Evolutionary conservation across 1,139 yeast species (phyloP).

Genomic region (Kodamaea sp.): DNA sequence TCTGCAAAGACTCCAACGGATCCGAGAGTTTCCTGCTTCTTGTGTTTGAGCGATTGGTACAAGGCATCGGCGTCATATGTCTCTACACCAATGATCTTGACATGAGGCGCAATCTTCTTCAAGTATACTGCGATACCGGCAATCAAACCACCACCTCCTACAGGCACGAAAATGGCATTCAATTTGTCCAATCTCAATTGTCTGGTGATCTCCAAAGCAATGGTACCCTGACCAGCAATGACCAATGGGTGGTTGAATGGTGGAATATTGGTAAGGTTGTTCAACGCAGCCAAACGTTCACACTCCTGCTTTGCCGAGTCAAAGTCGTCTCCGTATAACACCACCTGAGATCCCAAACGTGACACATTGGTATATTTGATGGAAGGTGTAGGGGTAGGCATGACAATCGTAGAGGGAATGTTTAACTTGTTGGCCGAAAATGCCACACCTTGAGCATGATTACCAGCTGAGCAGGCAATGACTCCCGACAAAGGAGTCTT

Average conservation of each 20-base stretch:
- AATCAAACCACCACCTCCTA: slow-evolving; percentile 97
- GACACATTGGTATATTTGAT: slow-evolving; percentile 90
- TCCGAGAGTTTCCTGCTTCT: slow-evolving; percentile 56
- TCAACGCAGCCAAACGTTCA: slow-evolving; percentile 61
- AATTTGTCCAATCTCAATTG: slow-evolving; percentile 79
- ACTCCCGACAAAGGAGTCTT: slow-evolving; percentile 80
- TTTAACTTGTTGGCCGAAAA: slow-evolving; percentile 80
- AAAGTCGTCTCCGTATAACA: slow-evolving; percentile 88
- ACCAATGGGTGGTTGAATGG: slow-evolving; percentile 98
- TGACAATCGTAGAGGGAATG: slow-evolving; percentile 93
- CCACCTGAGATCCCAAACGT: slow-evolving; percentile 91
- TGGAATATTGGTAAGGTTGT: slow-evolving; percentile 85
- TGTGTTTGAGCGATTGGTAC: slow-evolving; percentile 64
- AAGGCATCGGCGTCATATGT: slow-evolving; percentile 94
- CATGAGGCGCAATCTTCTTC: slow-evolving; percentile 96
- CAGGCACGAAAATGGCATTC: slow-evolving; percentile 86
- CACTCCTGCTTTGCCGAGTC: slow-evolving; percentile 93
- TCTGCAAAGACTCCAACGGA: slow-evolving; percentile 98
- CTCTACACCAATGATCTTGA: slow-evolving; percentile 93
- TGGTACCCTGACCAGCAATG: slow-evolving; percentile 99
- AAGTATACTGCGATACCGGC: slow-evolving; percentile 89
- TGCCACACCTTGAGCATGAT: slow-evolving; percentile 99
- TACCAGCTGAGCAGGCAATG: slow-evolving; percentile 97
- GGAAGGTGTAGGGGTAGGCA: slow-evolving; percentile 97
- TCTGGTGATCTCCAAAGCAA: slow-evolving; percentile 88